These are phyloP conservation scores for Solidago caesia DNA, from an alignment of 129 eudicot species.

Conservation along the genomic window DNA sequence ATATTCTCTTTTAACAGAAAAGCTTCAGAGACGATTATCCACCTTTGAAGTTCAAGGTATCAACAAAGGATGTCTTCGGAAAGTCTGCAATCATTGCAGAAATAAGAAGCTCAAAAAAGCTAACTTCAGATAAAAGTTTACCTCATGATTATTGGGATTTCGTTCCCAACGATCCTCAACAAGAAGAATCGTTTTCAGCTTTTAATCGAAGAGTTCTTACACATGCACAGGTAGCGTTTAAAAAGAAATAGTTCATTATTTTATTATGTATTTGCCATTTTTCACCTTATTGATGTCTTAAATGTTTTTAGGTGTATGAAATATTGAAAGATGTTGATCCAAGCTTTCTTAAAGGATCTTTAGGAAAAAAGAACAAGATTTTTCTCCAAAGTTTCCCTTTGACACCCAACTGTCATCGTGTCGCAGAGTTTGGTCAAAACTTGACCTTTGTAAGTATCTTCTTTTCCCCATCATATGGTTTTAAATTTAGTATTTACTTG, in stretches of 20 bases:
- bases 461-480: slow-evolving; percentile 6
- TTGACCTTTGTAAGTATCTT: slow-evolving; percentile 62
- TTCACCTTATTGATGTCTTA: not conserved
- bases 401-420: slow-evolving; percentile 88
- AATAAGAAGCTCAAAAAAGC: slow-evolving; percentile 28
- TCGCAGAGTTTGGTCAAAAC: slow-evolving; percentile 79
- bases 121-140: slow-evolving; percentile 2
- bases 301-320: slow-evolving; percentile 51
- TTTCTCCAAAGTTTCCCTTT: slow-evolving; percentile 65
- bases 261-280: not conserved
- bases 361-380: slow-evolving; percentile 49
- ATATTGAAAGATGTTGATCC: slow-evolving; percentile 59
- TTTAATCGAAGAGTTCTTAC: slow-evolving; percentile 58
- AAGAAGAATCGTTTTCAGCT: slow-evolving; percentile 36
- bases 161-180: slow-evolving; percentile 52
- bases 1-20: slow-evolving; percentile 42
- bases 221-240: slow-evolving; percentile 64
- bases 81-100: slow-evolving; percentile 71
- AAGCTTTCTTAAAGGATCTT: slow-evolving; percentile 40
- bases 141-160: slow-evolving; percentile 84
- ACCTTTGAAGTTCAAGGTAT: slow-evolving; percentile 53
- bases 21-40: slow-evolving; percentile 48
- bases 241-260: not conserved
- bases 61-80: slow-evolving; percentile 68
- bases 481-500: not conserved